A percentile compares a stretch with the other conserved stretches of the same genome.
These are phyloP conservation scores for Monascus purpureus DNA, from an alignment of 495 filamentous ascomycete species.

Conservation along the genomic window DNA sequence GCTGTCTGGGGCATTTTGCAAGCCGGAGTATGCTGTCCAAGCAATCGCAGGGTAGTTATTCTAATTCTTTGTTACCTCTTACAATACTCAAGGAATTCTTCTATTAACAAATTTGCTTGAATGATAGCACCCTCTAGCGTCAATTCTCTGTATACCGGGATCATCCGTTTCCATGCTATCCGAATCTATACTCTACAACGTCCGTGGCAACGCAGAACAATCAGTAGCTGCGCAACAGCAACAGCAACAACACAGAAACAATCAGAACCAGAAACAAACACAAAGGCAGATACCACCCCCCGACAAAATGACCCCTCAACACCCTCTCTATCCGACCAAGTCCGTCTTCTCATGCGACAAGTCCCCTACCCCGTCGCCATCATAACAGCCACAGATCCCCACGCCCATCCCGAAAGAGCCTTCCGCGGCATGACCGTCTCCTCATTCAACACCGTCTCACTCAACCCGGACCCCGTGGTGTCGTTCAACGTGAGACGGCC, in stretches of 20 bases:
- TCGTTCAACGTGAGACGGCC: constrained; percentile 69
- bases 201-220: too few relatives aligned
- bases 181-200: too few relatives aligned
- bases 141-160: too few relatives aligned
- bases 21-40: constrained; percentile 3
- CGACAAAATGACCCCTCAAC: neutral
- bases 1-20: constrained; percentile 11
- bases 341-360: constrained; percentile 54
- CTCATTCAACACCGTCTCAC: constrained; percentile 63
- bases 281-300: too few relatives aligned
- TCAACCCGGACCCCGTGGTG: constrained; percentile 51
- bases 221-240: too few relatives aligned
- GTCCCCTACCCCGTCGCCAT: constrained; percentile 63
- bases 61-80: too few relatives aligned
- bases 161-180: too few relatives aligned
- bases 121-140: too few relatives aligned
- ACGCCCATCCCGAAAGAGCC: constrained; percentile 9
- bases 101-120: too few relatives aligned
- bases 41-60: constrained; percentile 6
- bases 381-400: constrained; percentile 37
- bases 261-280: neutral
- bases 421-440: constrained; percentile 65
- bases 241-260: neutral
- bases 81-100: too few relatives aligned
- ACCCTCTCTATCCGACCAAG: constrained; percentile 19